A percentile compares a stretch with the other conserved stretches of the same genome.
Conservation (phyloP, 2,329 filamentous ascomycete species). For the Aspergillus sojae region DNA sequence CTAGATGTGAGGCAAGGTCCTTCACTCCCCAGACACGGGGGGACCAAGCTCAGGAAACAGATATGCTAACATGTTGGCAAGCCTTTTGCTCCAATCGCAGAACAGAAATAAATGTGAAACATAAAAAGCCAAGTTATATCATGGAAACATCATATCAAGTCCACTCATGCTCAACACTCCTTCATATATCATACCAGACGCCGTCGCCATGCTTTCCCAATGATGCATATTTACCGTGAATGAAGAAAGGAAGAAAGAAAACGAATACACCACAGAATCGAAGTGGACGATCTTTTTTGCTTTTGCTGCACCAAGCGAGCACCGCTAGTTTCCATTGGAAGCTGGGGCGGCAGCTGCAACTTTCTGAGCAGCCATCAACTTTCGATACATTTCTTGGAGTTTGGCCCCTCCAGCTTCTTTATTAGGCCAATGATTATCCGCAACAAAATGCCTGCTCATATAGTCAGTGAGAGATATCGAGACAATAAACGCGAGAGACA, state of each 20-base stretch:
- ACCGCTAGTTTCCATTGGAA: constrained; percentile 30
- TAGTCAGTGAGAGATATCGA: constrained; percentile 24
- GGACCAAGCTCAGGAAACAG: constrained; percentile 1
- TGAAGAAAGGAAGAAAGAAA: constrained; percentile 18
- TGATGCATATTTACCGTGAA: constrained; percentile 28
- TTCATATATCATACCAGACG: constrained; percentile 26
- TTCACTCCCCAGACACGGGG: background rate
- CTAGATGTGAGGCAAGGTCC: background rate
- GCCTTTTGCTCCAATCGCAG: constrained; percentile 17
- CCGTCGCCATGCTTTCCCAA: constrained; percentile 33
- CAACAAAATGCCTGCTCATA: constrained; percentile 46
- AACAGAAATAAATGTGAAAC: constrained; percentile 11
- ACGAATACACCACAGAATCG: constrained; percentile 16
- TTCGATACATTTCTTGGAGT: constrained; percentile 43
- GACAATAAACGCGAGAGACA: constrained; percentile 17
- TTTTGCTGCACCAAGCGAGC: constrained; percentile 12
- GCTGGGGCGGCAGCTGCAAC: constrained; percentile 23
- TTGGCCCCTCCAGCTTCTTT: constrained; percentile 42
- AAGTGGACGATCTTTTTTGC: constrained; percentile 10
- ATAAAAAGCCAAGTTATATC: constrained; percentile 16
- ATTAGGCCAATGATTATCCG: constrained; percentile 50
- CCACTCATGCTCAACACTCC: constrained; percentile 23
- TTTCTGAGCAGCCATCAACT: constrained; percentile 36
- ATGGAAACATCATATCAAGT: constrained; percentile 27
- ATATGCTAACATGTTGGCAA: constrained; percentile 6